Evolutionary conservation across 495 filamentous ascomycete species (phyloP).

Genomic region (Trichocladium uniseriatum): DNA sequence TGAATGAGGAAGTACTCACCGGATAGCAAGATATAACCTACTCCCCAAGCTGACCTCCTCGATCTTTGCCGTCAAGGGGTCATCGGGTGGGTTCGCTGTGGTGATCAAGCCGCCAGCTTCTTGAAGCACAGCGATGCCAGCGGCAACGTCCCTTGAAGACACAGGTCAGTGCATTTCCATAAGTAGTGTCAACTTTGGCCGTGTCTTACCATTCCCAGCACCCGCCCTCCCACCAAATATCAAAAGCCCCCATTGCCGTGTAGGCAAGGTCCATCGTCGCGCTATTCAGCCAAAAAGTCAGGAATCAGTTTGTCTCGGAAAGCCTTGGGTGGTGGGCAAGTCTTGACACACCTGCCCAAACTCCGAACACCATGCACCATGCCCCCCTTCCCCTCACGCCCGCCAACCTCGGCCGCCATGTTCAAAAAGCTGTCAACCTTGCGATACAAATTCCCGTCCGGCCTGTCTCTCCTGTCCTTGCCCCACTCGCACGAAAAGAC

Average conservation of each 20-base stretch:
- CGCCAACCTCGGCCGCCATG: slow-evolving; percentile 54
- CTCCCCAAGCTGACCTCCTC: slow-evolving; percentile 50
- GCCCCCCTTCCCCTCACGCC: slow-evolving; percentile 52
- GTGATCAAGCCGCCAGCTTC: slow-evolving; percentile 65
- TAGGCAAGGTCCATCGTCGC: slow-evolving; percentile 70
- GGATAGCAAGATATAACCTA: slow-evolving; percentile 55
- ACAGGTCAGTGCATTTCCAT: no score
- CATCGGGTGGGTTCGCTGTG: slow-evolving; percentile 54
- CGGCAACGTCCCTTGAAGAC: slow-evolving; percentile 66
- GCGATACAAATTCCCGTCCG: slow-evolving; percentile 52
- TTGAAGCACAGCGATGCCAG: slow-evolving; percentile 64
- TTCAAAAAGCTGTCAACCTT: slow-evolving; percentile 64
- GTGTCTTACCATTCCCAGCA: slow-evolving; percentile 60
- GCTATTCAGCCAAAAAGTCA: no score
- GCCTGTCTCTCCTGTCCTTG: slow-evolving; percentile 54
- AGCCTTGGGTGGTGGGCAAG: no score
- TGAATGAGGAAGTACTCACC: slow-evolving; percentile 38
- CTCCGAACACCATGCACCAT: slow-evolving; percentile 75
- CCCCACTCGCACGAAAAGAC: slow-evolving; percentile 65
- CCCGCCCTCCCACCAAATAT: slow-evolving; percentile 79
- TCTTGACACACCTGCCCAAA: slow-evolving; percentile 37
- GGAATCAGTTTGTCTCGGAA: no score
- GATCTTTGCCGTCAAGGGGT: slow-evolving; percentile 45
- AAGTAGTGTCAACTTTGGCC: no score
- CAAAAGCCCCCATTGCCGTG: slow-evolving; percentile 60